Conservation (phyloP, 2,329 filamentous ascomycete genomes). For the Neoarthrinium moseri region DNA sequence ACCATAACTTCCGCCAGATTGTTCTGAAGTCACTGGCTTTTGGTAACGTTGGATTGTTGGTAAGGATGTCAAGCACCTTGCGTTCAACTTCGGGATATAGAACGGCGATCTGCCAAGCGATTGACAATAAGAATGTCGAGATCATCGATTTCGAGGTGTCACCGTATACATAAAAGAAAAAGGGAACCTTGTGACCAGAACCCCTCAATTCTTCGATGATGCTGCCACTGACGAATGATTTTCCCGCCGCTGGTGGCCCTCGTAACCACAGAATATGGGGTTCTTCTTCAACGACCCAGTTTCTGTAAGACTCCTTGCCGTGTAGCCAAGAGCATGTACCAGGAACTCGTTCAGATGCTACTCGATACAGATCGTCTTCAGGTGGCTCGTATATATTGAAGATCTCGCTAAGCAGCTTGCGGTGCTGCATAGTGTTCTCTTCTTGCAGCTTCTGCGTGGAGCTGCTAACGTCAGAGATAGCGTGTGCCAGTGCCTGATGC, state of each 20-base stretch:
- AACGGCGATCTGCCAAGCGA: conserved; percentile 33
- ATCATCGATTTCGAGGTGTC: conserved; percentile 24
- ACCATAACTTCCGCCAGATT: conserved; percentile 27
- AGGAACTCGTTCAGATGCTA: conserved; percentile 12
- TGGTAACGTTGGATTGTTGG: conserved; percentile 16
- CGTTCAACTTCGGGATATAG: conserved; percentile 14
- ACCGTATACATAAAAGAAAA: conserved; percentile 33
- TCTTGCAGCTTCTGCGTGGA: too few species aligned
- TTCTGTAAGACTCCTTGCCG: conserved; percentile 6
- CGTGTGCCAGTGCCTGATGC: too few species aligned
- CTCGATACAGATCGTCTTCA: conserved; percentile 17
- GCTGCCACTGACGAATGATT: conserved; percentile 29
- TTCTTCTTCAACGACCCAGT: conserved; percentile 15
- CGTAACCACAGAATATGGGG: conserved; percentile 26
- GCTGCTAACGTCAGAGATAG: too few species aligned
- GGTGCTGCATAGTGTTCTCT: too few species aligned
- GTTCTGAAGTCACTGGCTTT: conserved; percentile 18
- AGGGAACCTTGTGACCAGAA: conserved; percentile 18
- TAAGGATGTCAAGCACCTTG: conserved; percentile 16
- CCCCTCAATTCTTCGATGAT: conserved; percentile 21
- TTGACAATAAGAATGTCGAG: conserved; percentile 22
- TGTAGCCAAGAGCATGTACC: conserved; percentile 24
- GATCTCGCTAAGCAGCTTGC: conserved; percentile 18
- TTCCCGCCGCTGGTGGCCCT: conserved; percentile 29
- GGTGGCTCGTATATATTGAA: conserved; percentile 11